Base-by-base conservation (phyloP, 139 green algal genomes). In the Chlorella sp. region DNA sequence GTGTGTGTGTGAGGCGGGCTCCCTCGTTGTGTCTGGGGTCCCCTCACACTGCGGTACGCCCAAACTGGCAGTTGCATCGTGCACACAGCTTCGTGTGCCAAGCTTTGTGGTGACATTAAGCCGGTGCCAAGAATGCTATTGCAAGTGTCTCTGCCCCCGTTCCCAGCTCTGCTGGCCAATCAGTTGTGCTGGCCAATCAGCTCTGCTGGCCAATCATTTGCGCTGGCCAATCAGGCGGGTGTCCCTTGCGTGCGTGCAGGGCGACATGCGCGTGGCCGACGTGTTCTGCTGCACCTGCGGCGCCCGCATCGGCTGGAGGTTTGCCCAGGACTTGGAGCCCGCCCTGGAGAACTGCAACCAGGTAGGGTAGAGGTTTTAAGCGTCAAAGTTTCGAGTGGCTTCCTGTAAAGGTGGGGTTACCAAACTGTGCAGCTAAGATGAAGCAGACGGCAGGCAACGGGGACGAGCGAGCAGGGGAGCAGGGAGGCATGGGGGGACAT, bases 261-360 rank as follows among this genome's bases (percentile, higher is more conserved):
- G 85, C 39, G 40, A 37, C 24, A 89, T 89, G 85, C 71, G 42
- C 9, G 85, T 89, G 22, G 76, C 85, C 0, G 85, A 89, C 48
- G 71, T 83, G n/a, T 60, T 64, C 73, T 89, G 85, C 48, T 28
- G 32, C 48, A 42, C 15, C 85, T 89, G 85, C n/a, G 71, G 26
- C 48, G 85, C 71, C 14, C 73, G 85, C 71, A 89, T 89, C 48
- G 85, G 85, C 68, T 88, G 85, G 85, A 32, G 32, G 16, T 88
- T 88, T 40, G 60, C 40, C 21, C 9, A 0, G 32, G 85, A 88
- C 85, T 40, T 88, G 40, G 40, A 48, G 19, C 21, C 57, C 9
- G 30, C 39, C 4, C 68, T 81, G 68, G 68, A 81, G 16, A 88
- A 88, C 69, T 53, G 26, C 68, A 88, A 88, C 40, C 85, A 88